Evolutionary conservation across 345 rosid genomes (phyloP).

Genomic region (Eucalyptus pumila): DNA sequence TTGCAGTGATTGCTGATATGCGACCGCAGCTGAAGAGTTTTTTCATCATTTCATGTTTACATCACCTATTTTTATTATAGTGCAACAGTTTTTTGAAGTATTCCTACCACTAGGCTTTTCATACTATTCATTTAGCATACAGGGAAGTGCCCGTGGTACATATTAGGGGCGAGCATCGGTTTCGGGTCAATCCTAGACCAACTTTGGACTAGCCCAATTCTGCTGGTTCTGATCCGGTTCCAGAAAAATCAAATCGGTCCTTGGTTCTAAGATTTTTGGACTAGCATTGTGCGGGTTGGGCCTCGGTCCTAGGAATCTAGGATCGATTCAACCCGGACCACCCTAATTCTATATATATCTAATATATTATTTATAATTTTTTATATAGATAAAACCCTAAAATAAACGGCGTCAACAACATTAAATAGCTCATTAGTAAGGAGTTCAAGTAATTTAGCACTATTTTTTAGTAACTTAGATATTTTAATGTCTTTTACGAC

Average conservation of each 20-base stretch:
- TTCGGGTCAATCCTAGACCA: accelerated
- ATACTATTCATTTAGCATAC: background rate
- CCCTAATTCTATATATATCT: too few species aligned
- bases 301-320: accelerated
- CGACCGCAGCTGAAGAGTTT: background rate
- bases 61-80: background rate
- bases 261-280: too few species aligned
- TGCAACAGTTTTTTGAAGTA: background rate
- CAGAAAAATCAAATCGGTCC: accelerated
- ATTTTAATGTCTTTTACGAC: too few species aligned
- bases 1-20: background rate
- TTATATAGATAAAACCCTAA: too few species aligned
- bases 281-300: accelerated
- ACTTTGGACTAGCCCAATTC: accelerated
- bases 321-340: accelerated
- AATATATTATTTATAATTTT: too few species aligned
- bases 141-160: background rate
- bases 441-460: too few species aligned
- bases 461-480: too few species aligned
- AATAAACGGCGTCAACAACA: too few species aligned
- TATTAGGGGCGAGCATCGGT: background rate
- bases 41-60: background rate
- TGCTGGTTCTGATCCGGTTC: accelerated
- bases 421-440: too few species aligned
- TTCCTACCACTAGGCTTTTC: background rate